These are phyloP conservation scores for Leishmania tarentolae DNA, from an alignment of 208 protist species.

Conservation along the genomic window DNA sequence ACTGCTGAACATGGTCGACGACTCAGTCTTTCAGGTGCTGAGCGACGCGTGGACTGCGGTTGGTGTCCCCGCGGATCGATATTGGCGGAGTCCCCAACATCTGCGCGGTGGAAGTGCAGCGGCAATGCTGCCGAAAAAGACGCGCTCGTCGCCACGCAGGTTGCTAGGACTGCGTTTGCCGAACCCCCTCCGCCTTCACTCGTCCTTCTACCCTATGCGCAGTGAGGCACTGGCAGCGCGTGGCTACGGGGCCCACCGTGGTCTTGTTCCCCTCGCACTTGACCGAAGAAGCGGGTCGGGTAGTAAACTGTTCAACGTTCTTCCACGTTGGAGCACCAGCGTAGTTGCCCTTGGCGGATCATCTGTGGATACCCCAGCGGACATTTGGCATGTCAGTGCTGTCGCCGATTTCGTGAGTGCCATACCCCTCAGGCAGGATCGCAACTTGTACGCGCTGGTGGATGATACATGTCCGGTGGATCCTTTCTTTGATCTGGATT, in stretches of 20 bases:
- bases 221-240: conserved; percentile 57
- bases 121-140: conserved; percentile 1
- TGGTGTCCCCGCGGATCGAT: conserved; percentile 61
- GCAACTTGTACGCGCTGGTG: conserved; percentile 81
- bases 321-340: conserved; percentile 26
- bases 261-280: conserved; percentile 48
- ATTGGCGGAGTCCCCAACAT: conserved; percentile 55
- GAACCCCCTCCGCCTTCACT: conserved; percentile 39
- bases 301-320: conserved; percentile 76
- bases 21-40: conserved; percentile 34
- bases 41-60: conserved; percentile 46
- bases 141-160: background rate
- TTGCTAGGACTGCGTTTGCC: conserved; percentile 29
- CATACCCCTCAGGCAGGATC: conserved; percentile 45
- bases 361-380: background rate
- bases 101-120: background rate
- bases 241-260: conserved; percentile 46
- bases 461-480: conserved; percentile 74
- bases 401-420: conserved; percentile 55
- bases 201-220: conserved; percentile 67
- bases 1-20: conserved; percentile 38
- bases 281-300: conserved; percentile 51
- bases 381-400: conserved; percentile 11
- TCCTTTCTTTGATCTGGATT: conserved; percentile 89
- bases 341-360: background rate